Percentiles rank a stretch among this genome's conserved stretches.
Conservation (phyloP, 2,329 filamentous ascomycete species). For the Fusarium tanahbumbuense region DNA sequence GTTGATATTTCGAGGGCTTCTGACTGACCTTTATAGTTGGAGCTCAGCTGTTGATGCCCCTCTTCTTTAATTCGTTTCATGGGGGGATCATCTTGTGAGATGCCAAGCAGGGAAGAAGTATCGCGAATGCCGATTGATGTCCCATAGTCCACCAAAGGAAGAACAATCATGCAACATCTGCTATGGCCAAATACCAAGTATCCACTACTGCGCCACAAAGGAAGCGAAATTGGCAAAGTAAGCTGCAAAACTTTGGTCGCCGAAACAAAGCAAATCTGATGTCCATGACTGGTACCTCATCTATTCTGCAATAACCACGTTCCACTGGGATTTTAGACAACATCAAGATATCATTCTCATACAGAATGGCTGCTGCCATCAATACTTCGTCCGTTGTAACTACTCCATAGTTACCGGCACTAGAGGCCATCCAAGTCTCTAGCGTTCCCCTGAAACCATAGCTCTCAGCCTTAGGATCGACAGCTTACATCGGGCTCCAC, state of each 20-base stretch:
- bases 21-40: background rate
- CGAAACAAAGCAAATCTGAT: too few species aligned
- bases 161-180: background rate
- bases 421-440: background rate
- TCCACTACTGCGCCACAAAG: background rate
- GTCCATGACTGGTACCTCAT: too few species aligned
- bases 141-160: background rate
- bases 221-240: background rate
- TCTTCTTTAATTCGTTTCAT: fast-evolving
- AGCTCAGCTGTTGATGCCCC: background rate
- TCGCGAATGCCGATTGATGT: background rate
- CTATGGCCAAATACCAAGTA: background rate
- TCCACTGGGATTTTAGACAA: too few species aligned
- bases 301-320: too few species aligned
- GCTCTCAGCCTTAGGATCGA: background rate
- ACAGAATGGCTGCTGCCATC: too few species aligned
- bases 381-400: too few species aligned
- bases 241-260: background rate
- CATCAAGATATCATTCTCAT: too few species aligned
- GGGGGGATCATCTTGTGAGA: background rate
- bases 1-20: background rate
- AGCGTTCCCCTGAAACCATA: background rate
- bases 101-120: background rate
- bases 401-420: too few species aligned
- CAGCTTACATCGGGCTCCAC: conserved; percentile 16